Evolutionary conservation across 345 rosid genomes (phyloP), one percentile per base, ranked within the genome.

Genomic region (Camelina sativa): DNA sequence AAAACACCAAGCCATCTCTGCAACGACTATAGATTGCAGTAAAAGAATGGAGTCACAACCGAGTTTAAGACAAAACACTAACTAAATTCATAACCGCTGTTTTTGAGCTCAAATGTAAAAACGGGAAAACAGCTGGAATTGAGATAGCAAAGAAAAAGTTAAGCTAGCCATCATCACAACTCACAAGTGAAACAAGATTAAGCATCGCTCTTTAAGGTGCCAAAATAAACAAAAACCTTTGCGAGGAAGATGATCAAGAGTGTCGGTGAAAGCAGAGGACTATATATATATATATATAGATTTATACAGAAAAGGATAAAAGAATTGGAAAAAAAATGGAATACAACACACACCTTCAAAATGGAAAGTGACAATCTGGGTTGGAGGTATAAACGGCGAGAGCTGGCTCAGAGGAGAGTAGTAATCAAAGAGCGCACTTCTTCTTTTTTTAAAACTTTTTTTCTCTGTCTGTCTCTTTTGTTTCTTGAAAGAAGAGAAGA

Each of bases 191-290:
- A 8, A 2, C 47, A 43, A 46, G 51, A 7, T 46, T 0, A 38
- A 67, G 61, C 50, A 35, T 8, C 50, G 23, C 5, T 28, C 5
- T 28, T 37, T 22, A 58, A 28, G 11, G 16, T 25, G 2, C 22
- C 52, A 40, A 12, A 12, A 32, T 6, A 3, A 48, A 30, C 4
- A 44, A 44, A 41, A 15, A 13, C 48, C 13, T 13, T 0, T 17
- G 9, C 38, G 15, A 50, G 22, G 12, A 62, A 62, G 34, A 47
- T 17, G 35, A 60, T 41, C 62, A 59, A 32, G 5, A 43, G 65
- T 64, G 80, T 76, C 80, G 80, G 76, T 76, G 80, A 53, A 40
- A 76, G 46, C 61, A 69, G 64, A 69, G 11, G 35, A 35, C 40
- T 35, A 37, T 2, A 43, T 2, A 43, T 37, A 43, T 2, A 43